These are phyloP conservation scores for Harrya chromipes DNA, from an alignment of 768 basidiomycete species.

Conservation along the genomic window DNA sequence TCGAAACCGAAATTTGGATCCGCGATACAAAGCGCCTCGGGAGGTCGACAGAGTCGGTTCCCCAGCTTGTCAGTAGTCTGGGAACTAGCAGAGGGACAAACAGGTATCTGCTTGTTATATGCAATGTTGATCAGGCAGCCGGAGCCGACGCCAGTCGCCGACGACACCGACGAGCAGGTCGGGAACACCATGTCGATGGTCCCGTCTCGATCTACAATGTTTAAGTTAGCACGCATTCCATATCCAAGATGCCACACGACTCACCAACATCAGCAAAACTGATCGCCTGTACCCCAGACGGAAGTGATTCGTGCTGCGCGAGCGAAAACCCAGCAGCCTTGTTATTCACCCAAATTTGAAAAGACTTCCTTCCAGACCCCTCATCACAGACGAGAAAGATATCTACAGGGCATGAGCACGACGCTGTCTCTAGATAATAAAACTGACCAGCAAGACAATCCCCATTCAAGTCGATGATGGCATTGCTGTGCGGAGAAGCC, in stretches of 20 bases:
- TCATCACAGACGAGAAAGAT: constrained; percentile 86
- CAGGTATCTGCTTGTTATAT: constrained; percentile 85
- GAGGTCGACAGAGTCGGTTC: constrained; percentile 63
- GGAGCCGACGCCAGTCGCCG: constrained; percentile 64
- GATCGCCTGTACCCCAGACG: constrained; percentile 71
- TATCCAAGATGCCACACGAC: constrained; percentile 8
- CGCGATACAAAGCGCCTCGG: constrained; percentile 75
- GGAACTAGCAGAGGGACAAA: constrained; percentile 63
- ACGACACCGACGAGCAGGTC: constrained; percentile 71
- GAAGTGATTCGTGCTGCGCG: constrained; percentile 64
- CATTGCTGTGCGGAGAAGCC: constrained; percentile 92
- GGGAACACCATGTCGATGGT: constrained; percentile 95
- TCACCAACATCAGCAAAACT: constrained; percentile 90
- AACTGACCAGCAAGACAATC: constrained; percentile 85
- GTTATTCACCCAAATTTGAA: constrained; percentile 92
- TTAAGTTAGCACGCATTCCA: constrained; percentile 5
- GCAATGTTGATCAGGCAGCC: constrained; percentile 87
- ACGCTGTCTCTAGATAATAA: background rate
- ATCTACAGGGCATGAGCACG: constrained; percentile 45
- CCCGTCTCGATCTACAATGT: constrained; percentile 77
- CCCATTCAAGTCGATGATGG: constrained; percentile 90
- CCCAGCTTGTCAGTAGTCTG: constrained; percentile 46
- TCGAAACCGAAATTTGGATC: constrained; percentile 83
- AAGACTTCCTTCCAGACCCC: constrained; percentile 53
- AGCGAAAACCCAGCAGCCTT: constrained; percentile 73